Base-by-base conservation (phyloP, 768 basidiomycete genomes). In the Russula lepida region DNA sequence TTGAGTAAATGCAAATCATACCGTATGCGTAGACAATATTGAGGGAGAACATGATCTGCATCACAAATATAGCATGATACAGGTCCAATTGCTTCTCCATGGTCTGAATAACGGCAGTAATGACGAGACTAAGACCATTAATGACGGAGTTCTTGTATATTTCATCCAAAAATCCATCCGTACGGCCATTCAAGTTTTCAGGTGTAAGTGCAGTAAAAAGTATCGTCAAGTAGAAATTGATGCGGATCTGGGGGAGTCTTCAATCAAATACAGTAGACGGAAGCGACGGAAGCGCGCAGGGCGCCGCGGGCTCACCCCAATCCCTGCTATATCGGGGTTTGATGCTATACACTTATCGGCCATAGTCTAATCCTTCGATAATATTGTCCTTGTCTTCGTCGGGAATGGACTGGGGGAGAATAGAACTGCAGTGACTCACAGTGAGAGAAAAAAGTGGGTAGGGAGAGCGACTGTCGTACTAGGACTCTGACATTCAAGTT, bases 31-130 rank as follows among this genome's bases (percentile, higher is more conserved):
- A 61, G 30, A 56, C 54, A 12, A 61, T 25, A 15, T 50, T 47
- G 17, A 61, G 60, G 48, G 48, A 56, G 39, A 56, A 41, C 15
- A 51, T 56, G 12, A 56, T 49, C 25, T 61, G 54, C 60, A 61
- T 56, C 27, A 61, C 60, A 28, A 61, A 56, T n/a, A 61, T 61
- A 2, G 60, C 60, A 56, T 61, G 60, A 51, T 56, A 61, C 25
- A 61, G 21, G 41, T 56, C 60, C 7, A 61, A 41, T n/a, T 55
- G 54, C 6, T 28, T 15, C 19, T 61, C 54, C 9, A 51, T 4
- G 32, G 54, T 60, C 37, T 60, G 54, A 1, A 60, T 32, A 19
- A 43, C 48, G 13, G 54, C 48, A 4, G 60, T 56, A 19, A 61
- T 21, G 39, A 61, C 46, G 28, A 60, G 59, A 23, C 33, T 28